phyloP scores from a whole-genome alignment of 1,284 basidiomycete genomes.

The Naganishia albida region DNA sequence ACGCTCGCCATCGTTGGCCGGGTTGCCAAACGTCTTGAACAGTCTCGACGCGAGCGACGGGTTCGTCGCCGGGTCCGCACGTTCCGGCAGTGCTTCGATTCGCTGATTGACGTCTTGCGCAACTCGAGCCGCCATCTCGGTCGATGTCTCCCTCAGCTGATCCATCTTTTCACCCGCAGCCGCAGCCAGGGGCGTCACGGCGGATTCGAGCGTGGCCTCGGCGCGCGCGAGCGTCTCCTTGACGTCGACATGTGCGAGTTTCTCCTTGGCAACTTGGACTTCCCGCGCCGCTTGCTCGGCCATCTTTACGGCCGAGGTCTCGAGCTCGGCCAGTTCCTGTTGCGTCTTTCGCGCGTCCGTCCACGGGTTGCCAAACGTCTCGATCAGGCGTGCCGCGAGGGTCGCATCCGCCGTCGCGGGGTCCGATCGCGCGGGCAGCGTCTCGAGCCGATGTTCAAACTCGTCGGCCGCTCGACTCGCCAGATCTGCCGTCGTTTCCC shows the following conservation, averaged over 20 bases:
- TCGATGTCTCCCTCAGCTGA: background rate
- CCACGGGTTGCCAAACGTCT: slow-evolving; percentile 16
- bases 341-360: background rate
- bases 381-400: background rate
- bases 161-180: slow-evolving; percentile 13
- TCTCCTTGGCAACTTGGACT: background rate
- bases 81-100: background rate
- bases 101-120: background rate
- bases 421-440: background rate
- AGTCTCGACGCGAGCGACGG: slow-evolving; percentile 7
- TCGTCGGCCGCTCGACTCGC: background rate
- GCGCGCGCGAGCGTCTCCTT: background rate
- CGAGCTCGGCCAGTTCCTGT: background rate
- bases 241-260: background rate
- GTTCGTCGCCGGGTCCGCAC: background rate
- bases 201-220: background rate
- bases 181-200: background rate
- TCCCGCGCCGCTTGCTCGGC: background rate
- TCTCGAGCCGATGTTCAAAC: background rate
- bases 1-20: background rate
- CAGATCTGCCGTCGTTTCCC: background rate
- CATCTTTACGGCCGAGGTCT: background rate
- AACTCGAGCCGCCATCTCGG: background rate
- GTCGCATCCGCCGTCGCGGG: background rate
- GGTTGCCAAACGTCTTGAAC: slow-evolving; percentile 24